Conservation (phyloP, 2,329 filamentous ascomycete genomes). For the Cordyceps tenuipes region DNA sequence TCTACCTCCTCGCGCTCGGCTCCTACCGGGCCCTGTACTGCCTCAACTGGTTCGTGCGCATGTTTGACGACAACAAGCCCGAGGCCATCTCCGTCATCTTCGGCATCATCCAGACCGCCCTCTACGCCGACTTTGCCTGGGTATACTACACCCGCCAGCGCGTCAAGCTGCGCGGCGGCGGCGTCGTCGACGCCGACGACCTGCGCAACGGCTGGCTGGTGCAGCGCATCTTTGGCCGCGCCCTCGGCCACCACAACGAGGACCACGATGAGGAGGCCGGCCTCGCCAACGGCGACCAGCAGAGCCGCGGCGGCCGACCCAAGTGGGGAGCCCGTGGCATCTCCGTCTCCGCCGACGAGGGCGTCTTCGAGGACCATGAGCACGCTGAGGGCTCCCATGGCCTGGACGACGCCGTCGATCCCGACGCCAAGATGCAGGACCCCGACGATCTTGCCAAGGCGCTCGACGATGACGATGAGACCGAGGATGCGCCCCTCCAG, state of each 20-base stretch:
- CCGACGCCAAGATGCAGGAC: conserved; percentile 58
- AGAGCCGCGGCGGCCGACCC: conserved; percentile 27
- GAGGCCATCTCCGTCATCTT: conserved; percentile 75
- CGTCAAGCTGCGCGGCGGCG: conserved; percentile 82
- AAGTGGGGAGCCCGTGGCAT: conserved; percentile 59
- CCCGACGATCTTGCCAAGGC: conserved; percentile 56
- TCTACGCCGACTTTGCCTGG: conserved; percentile 94
- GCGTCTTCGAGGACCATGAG: conserved; percentile 42
- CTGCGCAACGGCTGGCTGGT: conserved; percentile 79
- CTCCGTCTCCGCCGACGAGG: conserved; percentile 58
- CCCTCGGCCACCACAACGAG: conserved; percentile 31
- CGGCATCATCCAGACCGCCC: conserved; percentile 77
- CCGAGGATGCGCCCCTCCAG: conserved; percentile 30
- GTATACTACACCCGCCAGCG: conserved; percentile 91
- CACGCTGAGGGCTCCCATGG: conserved; percentile 35
- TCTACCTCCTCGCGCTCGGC: conserved; percentile 81
- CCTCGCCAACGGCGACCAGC: conserved; percentile 29
- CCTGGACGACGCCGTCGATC: conserved; percentile 41
- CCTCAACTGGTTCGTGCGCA: conserved; percentile 78
- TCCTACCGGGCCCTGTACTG: conserved; percentile 86
- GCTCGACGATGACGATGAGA: conserved; percentile 43
- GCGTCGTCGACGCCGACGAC: conserved; percentile 85
- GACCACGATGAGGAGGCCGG: conserved; percentile 53
- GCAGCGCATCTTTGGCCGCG: conserved; percentile 63
- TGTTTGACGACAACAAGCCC: conserved; percentile 51